Base-by-base conservation (phyloP, 106 monocot genomes). In the Vanilla planifolia region DNA sequence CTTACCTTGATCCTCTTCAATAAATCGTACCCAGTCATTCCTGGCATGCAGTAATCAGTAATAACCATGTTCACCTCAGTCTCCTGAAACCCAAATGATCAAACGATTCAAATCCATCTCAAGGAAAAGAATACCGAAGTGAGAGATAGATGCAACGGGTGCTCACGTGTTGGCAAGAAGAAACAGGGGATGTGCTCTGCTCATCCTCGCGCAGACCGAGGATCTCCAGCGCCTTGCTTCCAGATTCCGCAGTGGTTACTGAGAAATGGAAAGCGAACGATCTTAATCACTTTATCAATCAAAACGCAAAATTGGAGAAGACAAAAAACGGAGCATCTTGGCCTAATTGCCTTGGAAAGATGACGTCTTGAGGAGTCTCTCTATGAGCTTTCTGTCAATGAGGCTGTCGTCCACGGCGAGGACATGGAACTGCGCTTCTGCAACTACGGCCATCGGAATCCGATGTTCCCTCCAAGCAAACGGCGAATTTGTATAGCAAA, bases 21-120 rank as follows among this genome's bases (percentile, higher is more conserved):
- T 35, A 94, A 75, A 68, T 94, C 94, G 71, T 86, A 94, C 15
- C 94, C 94, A 56, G 76, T 94, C 94, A 94, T 89, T 11, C 83
- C 94, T 62, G 92, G 92, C 92, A 92, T 90, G 61, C 89, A 90
- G 63, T 90, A 90, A 47, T 90, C 89, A 23, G 89, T 90, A 23
- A 90, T 90, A 5, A 92, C 71, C 71, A 92, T 57, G 63, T 79
- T 92, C 57, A 92, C 87, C 61, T 74, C 69, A 48, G 50, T 48
- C 55, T 69, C 69, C 69, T 69, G 69, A 33, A 69, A 60, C 3
- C 33, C 52, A 21, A 1, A 59, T 8, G 24, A 57, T 8, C 3
- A 42, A 19, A 2, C 42, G 6, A 21, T 8, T 48, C 8, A 17
- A 42, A 57, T 30, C 5, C 55, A 68, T 21, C 21, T 25, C 48